Conservation (phyloP, 164 flowering plant species). For the Vitis amurensis region DNA sequence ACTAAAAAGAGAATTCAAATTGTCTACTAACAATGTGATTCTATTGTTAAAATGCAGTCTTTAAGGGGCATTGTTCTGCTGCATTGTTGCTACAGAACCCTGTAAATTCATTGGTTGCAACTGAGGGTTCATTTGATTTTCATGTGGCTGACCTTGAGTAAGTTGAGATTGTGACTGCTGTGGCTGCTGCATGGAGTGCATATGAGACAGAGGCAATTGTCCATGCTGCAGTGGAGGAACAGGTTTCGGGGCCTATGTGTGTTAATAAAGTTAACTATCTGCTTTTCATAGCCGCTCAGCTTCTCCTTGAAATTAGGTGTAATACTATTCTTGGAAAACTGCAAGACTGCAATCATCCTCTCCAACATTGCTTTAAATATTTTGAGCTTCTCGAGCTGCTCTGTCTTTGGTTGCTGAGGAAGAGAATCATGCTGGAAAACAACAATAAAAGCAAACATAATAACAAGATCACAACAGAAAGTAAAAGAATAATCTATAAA, state of each 20-base stretch:
- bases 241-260: slow-evolving; percentile 49
- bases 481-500: background rate
- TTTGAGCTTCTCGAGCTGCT: slow-evolving; percentile 61
- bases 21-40: too few relatives aligned
- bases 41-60: too few relatives aligned
- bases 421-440: slow-evolving; percentile 61
- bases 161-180: slow-evolving; percentile 55
- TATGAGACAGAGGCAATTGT: slow-evolving; percentile 49
- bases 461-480: background rate
- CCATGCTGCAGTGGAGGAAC: slow-evolving; percentile 50
- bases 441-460: slow-evolving; percentile 5
- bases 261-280: slow-evolving; percentile 48
- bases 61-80: slow-evolving; percentile 26
- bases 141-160: slow-evolving; percentile 61
- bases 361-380: slow-evolving; percentile 55
- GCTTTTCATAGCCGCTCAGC: slow-evolving; percentile 61
- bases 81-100: slow-evolving; percentile 45
- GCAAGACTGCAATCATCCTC: slow-evolving; percentile 47
- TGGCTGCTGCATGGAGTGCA: slow-evolving; percentile 55
- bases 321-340: slow-evolving; percentile 47
- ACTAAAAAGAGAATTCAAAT: too few relatives aligned
- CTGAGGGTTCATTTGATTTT: slow-evolving; percentile 66
- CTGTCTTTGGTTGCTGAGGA: slow-evolving; percentile 58
- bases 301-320: slow-evolving; percentile 51
- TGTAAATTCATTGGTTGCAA: slow-evolving; percentile 58